These are phyloP conservation scores for Coemansia sp. DNA, from an alignment of 192 early-diverging fungal species.

Conservation along the genomic window DNA sequence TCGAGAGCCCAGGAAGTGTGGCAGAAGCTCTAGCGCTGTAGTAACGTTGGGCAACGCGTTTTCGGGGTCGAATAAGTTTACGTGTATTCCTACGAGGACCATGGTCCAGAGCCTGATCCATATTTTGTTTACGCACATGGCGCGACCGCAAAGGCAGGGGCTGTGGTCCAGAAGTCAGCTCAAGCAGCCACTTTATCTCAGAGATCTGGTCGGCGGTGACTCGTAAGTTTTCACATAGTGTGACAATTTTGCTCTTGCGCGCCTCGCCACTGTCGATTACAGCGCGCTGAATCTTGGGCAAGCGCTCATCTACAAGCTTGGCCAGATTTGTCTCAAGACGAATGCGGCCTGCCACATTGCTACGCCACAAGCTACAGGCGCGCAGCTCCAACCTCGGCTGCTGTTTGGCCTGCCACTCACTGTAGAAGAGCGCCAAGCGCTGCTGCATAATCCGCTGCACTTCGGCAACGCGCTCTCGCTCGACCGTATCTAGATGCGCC, in stretches of 20 bases:
- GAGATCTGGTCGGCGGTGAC: conserved; percentile 25
- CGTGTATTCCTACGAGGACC: background rate
- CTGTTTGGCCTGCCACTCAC: conserved; percentile 18
- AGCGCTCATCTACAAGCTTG: conserved; percentile 13
- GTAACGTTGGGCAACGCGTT: background rate
- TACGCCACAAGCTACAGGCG: conserved; percentile 18
- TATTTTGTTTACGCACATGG: background rate
- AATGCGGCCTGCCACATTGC: background rate
- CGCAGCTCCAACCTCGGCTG: conserved; percentile 13
- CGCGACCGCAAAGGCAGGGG: conserved; percentile 5
- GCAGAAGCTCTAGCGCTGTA: background rate
- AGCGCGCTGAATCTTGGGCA: conserved; percentile 17
- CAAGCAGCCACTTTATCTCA: conserved; percentile 23
- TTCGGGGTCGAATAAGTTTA: background rate
- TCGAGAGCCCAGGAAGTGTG: background rate
- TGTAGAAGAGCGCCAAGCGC: conserved; percentile 12
- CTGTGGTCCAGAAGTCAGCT: conserved; percentile 17
- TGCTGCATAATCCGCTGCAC: conserved; percentile 11
- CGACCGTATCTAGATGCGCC: background rate
- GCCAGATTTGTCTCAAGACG: conserved; percentile 3
- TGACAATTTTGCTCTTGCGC: background rate
- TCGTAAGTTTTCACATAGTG: conserved; percentile 18
- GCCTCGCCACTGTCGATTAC: conserved; percentile 29
- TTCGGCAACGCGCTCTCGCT: conserved; percentile 14
- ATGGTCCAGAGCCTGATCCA: background rate